Evolutionary conservation across 2,329 filamentous ascomycete species (phyloP).

Genomic region (Aspergillus cejpii): DNA sequence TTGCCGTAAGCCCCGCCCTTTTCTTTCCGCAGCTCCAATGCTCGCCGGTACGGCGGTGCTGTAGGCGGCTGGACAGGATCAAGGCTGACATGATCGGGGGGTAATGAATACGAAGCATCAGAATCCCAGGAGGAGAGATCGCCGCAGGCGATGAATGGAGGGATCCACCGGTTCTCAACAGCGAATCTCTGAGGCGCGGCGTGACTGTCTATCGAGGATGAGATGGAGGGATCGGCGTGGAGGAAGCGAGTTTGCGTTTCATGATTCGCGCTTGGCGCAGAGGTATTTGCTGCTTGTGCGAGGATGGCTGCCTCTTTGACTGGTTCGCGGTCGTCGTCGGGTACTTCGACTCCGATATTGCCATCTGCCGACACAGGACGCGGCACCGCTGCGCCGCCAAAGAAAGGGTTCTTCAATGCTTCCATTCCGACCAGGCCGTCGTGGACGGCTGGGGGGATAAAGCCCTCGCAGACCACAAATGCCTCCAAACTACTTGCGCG

Average conservation of each 20-base stretch:
- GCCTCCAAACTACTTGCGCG: conserved; percentile 95
- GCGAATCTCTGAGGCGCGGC: conserved; percentile 22
- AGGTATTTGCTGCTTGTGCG: conserved; percentile 2
- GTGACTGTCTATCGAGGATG: conserved; percentile 14
- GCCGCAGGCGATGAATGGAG: conserved; percentile 93
- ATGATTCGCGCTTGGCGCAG: conserved; percentile 13
- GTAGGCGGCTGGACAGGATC: conserved; percentile 94
- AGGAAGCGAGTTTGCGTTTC: conserved; percentile 33
- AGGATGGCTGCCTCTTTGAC: conserved; percentile 5
- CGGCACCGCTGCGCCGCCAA: conserved; percentile 34
- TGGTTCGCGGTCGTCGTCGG: conserved; percentile 40
- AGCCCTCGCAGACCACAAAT: conserved; percentile 91
- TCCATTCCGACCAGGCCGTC: conserved; percentile 45
- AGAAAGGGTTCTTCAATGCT: conserved; percentile 35
- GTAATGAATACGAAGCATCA: conserved; percentile 86
- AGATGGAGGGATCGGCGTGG: conserved; percentile 20
- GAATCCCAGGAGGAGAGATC: conserved; percentile 93
- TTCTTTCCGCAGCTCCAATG: conserved; percentile 72
- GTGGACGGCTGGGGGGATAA: conserved; percentile 58
- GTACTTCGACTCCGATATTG: conserved; percentile 32
- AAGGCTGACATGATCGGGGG: conserved; percentile 75
- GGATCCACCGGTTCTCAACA: conserved; percentile 67
- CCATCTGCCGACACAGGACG: conserved; percentile 25
- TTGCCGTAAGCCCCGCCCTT: conserved; percentile 72
- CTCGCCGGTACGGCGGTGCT: conserved; percentile 87